Conservation (phyloP, 345 rosid genomes). For the Toxicodendron radicans region DNA sequence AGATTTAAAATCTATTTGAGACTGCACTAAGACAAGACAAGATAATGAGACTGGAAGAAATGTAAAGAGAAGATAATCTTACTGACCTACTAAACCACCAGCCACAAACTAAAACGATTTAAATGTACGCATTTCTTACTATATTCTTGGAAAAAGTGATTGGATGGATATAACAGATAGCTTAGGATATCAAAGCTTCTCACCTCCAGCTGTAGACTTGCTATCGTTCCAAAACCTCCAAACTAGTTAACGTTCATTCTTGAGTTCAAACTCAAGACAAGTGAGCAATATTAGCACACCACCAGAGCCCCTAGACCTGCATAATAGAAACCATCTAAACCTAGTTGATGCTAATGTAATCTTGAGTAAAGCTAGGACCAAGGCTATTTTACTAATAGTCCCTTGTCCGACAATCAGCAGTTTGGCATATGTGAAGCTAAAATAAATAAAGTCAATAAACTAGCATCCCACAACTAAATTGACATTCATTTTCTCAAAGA, state of each 20-base stretch:
- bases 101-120: slow-evolving; percentile 8
- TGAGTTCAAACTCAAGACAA: slow-evolving; percentile 23
- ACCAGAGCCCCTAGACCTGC: slow-evolving; percentile 55
- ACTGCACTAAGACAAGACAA: slow-evolving; percentile 2
- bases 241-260: slow-evolving; percentile 30
- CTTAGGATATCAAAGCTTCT: slow-evolving; percentile 29
- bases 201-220: slow-evolving; percentile 39
- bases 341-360: slow-evolving; percentile 43
- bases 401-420: slow-evolving; percentile 22
- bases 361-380: slow-evolving; percentile 23
- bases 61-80: slow-evolving; percentile 8
- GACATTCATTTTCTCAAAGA: slow-evolving; percentile 2
- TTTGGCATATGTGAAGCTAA: slow-evolving; percentile 2
- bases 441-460: not conserved
- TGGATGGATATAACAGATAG: not conserved
- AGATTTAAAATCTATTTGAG: slow-evolving; percentile 12
- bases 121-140: not conserved
- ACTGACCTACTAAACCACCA: slow-evolving; percentile 4
- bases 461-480: not conserved
- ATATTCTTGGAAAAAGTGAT: not conserved
- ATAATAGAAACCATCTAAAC: slow-evolving; percentile 54
- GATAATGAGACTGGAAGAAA: not conserved
- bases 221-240: slow-evolving; percentile 40
- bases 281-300: slow-evolving; percentile 27
- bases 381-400: slow-evolving; percentile 10